These are phyloP conservation scores for Coleophoma cylindrospora DNA, from an alignment of 2,329 filamentous ascomycete genomes.

Conservation along the genomic window DNA sequence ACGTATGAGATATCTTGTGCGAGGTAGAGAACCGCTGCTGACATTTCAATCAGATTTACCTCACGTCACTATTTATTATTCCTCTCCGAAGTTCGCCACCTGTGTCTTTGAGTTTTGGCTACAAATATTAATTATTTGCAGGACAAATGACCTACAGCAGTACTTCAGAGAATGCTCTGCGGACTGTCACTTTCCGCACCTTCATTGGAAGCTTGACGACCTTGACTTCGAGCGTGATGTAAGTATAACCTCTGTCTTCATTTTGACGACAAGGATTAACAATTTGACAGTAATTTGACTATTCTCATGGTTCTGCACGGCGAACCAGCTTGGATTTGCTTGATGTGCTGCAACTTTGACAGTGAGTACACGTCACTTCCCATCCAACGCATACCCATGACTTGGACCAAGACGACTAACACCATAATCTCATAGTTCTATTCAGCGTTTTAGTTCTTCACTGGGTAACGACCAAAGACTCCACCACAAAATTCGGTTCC, in stretches of 20 bases:
- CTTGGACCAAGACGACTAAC: not conserved
- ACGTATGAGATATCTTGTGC: slow-evolving; percentile 38
- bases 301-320: slow-evolving; percentile 52
- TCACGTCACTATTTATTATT: not conserved
- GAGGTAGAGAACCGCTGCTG: too few relatives aligned
- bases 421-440: slow-evolving; percentile 35
- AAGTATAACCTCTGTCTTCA: slow-evolving; percentile 27
- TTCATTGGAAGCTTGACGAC: slow-evolving; percentile 53
- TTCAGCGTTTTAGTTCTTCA: slow-evolving; percentile 53
- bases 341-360: slow-evolving; percentile 60
- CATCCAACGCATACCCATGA: not conserved
- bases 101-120: too few relatives aligned
- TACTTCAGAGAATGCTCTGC: slow-evolving; percentile 37
- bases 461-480: slow-evolving; percentile 42
- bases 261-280: slow-evolving; percentile 4
- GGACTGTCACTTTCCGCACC: slow-evolving; percentile 47
- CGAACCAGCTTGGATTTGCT: slow-evolving; percentile 57
- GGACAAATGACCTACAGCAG: slow-evolving; percentile 47
- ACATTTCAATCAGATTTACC: slow-evolving; percentile 21
- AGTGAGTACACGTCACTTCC: slow-evolving; percentile 32
- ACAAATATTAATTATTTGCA: not conserved
- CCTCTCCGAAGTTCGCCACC: not conserved
- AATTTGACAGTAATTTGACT: slow-evolving; percentile 43
- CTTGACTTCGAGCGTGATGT: slow-evolving; percentile 50
- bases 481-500: not conserved